Percentiles rank a stretch among this genome's conserved stretches.
These are phyloP conservation scores for Candida ficus DNA, from an alignment of 805 yeast species.

Conservation along the genomic window DNA sequence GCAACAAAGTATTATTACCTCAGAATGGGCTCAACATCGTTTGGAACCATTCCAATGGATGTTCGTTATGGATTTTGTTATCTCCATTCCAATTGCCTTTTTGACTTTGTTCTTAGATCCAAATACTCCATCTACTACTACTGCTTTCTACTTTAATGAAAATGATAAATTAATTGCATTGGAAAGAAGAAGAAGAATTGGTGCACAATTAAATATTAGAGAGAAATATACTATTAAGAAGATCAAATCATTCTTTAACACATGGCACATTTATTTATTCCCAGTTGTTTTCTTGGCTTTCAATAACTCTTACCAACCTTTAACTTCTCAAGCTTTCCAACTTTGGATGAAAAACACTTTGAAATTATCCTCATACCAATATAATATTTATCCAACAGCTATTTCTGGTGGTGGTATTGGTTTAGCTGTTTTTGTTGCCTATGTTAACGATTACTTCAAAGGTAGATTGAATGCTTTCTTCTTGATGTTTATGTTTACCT, in stretches of 20 bases:
- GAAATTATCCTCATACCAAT: constrained; percentile 28
- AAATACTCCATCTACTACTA: constrained; percentile 29
- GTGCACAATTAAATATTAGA: constrained; percentile 39
- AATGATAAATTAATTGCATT: constrained; percentile 39
- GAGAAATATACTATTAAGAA: constrained; percentile 35
- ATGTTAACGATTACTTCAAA: constrained; percentile 32
- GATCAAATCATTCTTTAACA: constrained; percentile 33
- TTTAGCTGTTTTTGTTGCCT: constrained; percentile 30
- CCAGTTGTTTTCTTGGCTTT: constrained; percentile 27
- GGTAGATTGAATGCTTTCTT: constrained; percentile 33
- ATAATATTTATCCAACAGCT: constrained; percentile 39
- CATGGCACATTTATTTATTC: constrained; percentile 47
- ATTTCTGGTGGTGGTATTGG: constrained; percentile 37
- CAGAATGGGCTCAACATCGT: constrained; percentile 11
- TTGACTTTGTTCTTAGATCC: constrained; percentile 33
- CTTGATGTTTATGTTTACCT: constrained; percentile 33
- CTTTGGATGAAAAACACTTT: constrained; percentile 40
- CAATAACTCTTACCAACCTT: constrained; percentile 23
- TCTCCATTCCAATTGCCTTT: constrained; percentile 37
- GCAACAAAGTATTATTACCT: constrained; percentile 28
- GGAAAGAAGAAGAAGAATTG: constrained; percentile 39
- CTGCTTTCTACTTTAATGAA: constrained; percentile 36
- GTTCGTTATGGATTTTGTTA: constrained; percentile 39
- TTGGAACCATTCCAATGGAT: constrained; percentile 36
- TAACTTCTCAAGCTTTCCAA: constrained; percentile 37